Evolutionary conservation across 192 early-diverging fungal genomes (phyloP), one percentile per base, ranked within the genome.

Genomic region (Backusella tuberculispora): DNA sequence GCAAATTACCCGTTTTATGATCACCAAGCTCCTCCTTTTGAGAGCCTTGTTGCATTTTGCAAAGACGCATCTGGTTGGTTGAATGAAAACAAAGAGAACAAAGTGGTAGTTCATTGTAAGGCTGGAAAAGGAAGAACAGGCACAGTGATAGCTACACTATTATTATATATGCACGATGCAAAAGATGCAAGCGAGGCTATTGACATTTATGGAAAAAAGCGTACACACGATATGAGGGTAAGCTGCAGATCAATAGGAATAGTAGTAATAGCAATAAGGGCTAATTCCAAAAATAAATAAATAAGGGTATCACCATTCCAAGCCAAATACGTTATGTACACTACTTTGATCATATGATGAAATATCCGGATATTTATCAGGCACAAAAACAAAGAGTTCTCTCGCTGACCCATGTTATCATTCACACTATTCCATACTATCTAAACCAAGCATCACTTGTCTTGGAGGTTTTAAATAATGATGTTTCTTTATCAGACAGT

Each of bases 81-180:
- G 5, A 66, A 78, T 6, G 67, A 56, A 14, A 76, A 78, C 7
- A 8, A 75, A 7, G 63, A 71, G 2, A 85, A 90, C 65, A 83
- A 86, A 13, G 86, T 87, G 0, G 88, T 84, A 5, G 77, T 90
- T 7, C 89, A 90, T 66, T 90, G 89, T 71, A 89, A 89, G 64
- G 89, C 89, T n/a, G 89, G 89, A 17, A 90, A 90, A 45, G 89
- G 89, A 6, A 77, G 89, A 6, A 90, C 89, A 14, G 89, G 89
- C 9, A 78, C 84, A 13, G 87, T 90, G 83, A 78, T 89, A 15
- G 79, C 84, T 45, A 50, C 85, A 4, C 79, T 85, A 19, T 76
- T 90, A 46, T 47, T 90, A 14, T 80, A 80, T 29, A 71, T 78
- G 15, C 76, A 80, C 5, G 66, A 64, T 1, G 83, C 74, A n/a